Evolutionary conservation across 768 basidiomycete species (phyloP).

Genomic region (Amanita brunnescens): DNA sequence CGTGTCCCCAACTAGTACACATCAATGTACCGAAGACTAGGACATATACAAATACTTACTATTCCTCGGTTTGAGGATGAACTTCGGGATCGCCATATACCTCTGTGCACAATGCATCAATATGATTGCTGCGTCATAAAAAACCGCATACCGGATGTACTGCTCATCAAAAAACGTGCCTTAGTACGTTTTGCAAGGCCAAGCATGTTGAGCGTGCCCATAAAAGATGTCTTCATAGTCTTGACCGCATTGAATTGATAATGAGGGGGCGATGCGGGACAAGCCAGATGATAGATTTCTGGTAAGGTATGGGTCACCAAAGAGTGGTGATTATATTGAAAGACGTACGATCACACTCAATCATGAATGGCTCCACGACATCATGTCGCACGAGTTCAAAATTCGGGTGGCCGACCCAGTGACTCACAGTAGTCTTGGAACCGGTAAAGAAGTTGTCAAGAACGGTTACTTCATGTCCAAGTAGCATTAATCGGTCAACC

Average conservation of each 20-base stretch:
- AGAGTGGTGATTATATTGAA: conserved; percentile 1
- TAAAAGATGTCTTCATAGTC: conserved; percentile 97
- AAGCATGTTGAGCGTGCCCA: conserved; percentile 98
- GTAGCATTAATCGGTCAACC: conserved; percentile 93
- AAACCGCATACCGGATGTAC: conserved; percentile 70
- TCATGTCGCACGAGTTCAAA: conserved; percentile 98
- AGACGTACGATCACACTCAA: conserved; percentile 90
- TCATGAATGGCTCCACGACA: conserved; percentile 95
- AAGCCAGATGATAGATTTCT: conserved; percentile 99
- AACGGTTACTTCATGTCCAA: conserved; percentile 96
- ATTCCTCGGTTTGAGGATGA: conserved; percentile 94
- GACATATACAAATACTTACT: conserved; percentile 42
- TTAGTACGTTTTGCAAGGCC: conserved; percentile 96
- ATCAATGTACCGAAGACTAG: conserved; percentile 10
- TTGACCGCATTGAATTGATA: conserved; percentile 98
- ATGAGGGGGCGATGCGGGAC: conserved; percentile 94
- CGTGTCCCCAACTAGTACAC: conserved; percentile 80
- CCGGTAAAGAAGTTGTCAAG: conserved; percentile 99
- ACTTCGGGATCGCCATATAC: conserved; percentile 98
- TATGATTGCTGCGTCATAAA: conserved; percentile 1
- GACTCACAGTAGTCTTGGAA: conserved; percentile 90
- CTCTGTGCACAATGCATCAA: conserved; percentile 39
- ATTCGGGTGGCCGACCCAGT: conserved; percentile 97
- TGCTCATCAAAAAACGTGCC: conserved; percentile 92
- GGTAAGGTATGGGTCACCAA: conserved; percentile 11